Evolutionary conservation across 2,329 filamentous ascomycete genomes (phyloP).

Genomic region (Aspergillus puulaauensis): DNA sequence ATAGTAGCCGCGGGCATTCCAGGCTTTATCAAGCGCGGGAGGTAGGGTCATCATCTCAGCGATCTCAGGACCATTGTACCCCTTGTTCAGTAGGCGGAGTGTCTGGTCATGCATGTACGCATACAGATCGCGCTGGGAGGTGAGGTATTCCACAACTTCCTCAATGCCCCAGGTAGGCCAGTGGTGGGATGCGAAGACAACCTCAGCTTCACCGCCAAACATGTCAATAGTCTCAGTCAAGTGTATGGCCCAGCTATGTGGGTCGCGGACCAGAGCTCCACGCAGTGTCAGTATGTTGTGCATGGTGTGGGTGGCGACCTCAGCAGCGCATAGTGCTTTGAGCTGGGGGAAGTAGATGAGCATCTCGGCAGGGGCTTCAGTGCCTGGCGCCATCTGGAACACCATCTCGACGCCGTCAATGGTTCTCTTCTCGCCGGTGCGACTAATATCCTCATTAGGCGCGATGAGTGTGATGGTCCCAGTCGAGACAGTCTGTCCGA

Average conservation of each 20-base stretch:
- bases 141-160: neutral
- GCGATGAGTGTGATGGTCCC: neutral
- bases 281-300: neutral
- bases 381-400: neutral
- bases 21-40: neutral
- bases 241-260: neutral
- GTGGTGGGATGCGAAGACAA: neutral
- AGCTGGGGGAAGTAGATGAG: neutral
- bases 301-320: neutral
- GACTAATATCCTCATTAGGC: neutral
- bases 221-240: neutral
- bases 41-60: neutral
- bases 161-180: neutral
- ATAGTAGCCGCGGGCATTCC: neutral
- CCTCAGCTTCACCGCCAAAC: neutral
- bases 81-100: neutral
- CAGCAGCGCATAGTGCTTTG: neutral
- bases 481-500: neutral
- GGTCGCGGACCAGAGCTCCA: neutral
- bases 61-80: neutral
- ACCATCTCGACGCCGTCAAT: neutral
- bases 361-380: neutral
- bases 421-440: neutral
- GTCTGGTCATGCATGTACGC: neutral
- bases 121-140: neutral